A percentile compares a stretch with the other conserved stretches of the same genome.
Evolutionary conservation across 257 asterid genomes (phyloP).

Genomic region (Solanum rostratum): DNA sequence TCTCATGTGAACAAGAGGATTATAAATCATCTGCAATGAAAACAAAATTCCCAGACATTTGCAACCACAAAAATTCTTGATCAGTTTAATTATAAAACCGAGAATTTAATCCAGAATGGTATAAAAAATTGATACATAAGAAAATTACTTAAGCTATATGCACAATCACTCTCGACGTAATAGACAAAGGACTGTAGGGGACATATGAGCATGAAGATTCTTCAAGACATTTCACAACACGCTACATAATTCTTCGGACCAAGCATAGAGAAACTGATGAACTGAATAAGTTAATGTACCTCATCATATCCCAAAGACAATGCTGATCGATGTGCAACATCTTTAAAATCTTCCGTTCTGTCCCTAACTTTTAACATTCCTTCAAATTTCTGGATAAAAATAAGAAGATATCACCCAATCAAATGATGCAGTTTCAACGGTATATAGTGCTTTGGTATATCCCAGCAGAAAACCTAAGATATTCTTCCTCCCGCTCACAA

Average conservation of each 20-base stretch:
- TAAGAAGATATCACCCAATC: background rate
- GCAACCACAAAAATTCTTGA: background rate
- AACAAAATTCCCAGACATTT: background rate
- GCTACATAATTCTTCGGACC: background rate
- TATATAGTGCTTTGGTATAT: background rate
- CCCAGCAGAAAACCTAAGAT: background rate
- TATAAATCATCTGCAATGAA: background rate
- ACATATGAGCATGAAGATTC: background rate
- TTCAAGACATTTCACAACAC: background rate
- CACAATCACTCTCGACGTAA: background rate
- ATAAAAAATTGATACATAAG: background rate
- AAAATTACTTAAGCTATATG: background rate
- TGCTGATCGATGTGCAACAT: conserved; percentile 71
- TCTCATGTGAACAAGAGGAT: background rate
- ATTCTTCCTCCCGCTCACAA: background rate
- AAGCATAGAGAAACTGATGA: conserved; percentile 7
- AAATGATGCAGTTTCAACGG: background rate
- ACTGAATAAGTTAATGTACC: conserved; percentile 23
- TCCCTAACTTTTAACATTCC: conserved; percentile 73
- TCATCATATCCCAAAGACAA: conserved; percentile 62
- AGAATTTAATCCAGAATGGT: background rate
- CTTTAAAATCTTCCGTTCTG: conserved; percentile 88
- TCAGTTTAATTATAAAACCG: background rate
- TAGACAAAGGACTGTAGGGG: background rate
- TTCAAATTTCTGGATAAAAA: background rate